phyloP scores from a whole-genome alignment of 176 grass and related monocot genomes.

The Secale cereale region DNA sequence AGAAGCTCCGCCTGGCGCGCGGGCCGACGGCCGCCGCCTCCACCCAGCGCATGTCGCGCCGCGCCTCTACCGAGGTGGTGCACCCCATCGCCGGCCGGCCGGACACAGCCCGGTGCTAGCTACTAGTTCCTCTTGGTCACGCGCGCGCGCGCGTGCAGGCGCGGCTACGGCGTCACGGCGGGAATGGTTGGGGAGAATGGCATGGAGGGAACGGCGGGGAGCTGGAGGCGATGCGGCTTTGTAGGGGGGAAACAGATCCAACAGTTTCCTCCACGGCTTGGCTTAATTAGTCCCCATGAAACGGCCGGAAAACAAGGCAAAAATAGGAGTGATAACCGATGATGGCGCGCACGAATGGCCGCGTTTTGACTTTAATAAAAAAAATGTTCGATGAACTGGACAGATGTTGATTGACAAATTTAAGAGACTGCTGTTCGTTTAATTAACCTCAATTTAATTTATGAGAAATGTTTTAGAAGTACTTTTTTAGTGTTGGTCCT shows the following conservation, averaged over 20 bases:
- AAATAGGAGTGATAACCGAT: background rate
- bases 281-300: background rate
- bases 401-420: background rate
- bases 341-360: background rate
- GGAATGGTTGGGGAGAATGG: background rate
- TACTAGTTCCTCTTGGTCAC: background rate
- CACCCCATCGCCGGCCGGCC: constrained; percentile 45
- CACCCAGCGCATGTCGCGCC: constrained; percentile 25
- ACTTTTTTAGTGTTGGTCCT: too few species aligned
- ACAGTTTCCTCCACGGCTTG: background rate
- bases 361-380: background rate
- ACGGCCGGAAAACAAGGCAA: background rate
- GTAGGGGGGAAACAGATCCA: background rate
- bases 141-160: background rate
- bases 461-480: background rate
- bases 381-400: background rate
- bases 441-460: background rate
- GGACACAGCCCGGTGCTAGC: background rate
- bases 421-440: background rate
- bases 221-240: background rate
- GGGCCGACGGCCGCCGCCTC: background rate
- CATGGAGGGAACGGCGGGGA: background rate
- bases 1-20: constrained; percentile 35
- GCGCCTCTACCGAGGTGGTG: constrained; percentile 39
- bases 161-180: background rate